phyloP scores from a whole-genome alignment of 768 basidiomycete genomes.

The Mycena amicta region DNA sequence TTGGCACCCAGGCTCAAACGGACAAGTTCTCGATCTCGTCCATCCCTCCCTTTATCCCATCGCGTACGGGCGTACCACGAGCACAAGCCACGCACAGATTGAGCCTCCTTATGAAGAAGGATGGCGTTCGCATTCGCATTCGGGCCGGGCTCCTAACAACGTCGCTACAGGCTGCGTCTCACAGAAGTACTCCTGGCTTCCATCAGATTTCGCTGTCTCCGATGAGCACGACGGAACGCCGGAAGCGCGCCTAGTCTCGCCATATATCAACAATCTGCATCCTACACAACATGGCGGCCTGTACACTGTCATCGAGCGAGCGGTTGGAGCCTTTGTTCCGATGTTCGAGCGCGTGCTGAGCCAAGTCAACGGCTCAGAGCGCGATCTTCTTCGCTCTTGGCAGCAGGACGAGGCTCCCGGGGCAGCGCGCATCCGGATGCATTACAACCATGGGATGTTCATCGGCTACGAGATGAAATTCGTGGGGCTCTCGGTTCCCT shows the following conservation, averaged over 20 bases:
- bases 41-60: conserved; percentile 47
- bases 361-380: conserved; percentile 2
- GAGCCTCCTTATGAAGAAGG: not conserved
- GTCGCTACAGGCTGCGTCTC: conserved; percentile 11
- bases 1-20: conserved; percentile 48
- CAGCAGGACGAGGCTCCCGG: not conserved
- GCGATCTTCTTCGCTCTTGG: not conserved
- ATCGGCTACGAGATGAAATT: not conserved
- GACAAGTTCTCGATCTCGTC: conserved; percentile 46
- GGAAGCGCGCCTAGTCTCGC: conserved; percentile 6
- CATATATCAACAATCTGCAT: conserved; percentile 32
- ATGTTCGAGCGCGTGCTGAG: conserved; percentile 28
- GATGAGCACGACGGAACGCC: conserved; percentile 19
- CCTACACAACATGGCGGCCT: conserved; percentile 17
- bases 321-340: conserved; percentile 23
- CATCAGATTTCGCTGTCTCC: conserved; percentile 27
- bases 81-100: not conserved
- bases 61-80: conserved; percentile 33
- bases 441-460: not conserved
- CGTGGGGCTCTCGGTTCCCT: not conserved
- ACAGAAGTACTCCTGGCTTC: conserved; percentile 28
- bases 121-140: not conserved
- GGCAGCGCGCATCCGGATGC: not conserved
- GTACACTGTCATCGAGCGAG: conserved; percentile 21
- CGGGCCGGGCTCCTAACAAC: not conserved